Percentiles rank a stretch among this genome's conserved stretches.
Evolutionary conservation across 768 basidiomycete species (phyloP).

Genomic region (Punctularia strigosozonata): DNA sequence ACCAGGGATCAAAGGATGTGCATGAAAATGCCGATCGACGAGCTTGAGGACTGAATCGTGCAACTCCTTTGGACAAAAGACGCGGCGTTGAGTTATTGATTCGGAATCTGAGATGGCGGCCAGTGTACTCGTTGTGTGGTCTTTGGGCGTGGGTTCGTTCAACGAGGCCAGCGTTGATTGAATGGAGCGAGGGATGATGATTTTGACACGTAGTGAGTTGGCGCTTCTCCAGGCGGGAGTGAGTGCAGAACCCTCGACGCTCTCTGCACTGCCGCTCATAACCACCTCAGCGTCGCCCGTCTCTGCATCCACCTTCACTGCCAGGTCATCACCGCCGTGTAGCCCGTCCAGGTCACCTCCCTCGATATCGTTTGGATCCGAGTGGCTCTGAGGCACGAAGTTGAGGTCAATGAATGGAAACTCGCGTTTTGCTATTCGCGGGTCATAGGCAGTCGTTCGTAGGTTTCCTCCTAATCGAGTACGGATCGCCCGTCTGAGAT

Average conservation of each 20-base stretch:
- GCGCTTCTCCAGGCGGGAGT: too few relatives aligned
- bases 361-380: background rate
- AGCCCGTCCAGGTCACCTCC: too few relatives aligned
- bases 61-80: background rate
- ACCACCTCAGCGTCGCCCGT: background rate
- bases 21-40: background rate
- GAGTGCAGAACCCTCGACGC: too few relatives aligned
- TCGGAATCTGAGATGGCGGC: too few relatives aligned
- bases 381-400: background rate
- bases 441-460: constrained; percentile 6
- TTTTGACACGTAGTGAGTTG: background rate
- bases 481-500: constrained; percentile 4
- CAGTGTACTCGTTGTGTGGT: too few relatives aligned
- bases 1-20: background rate
- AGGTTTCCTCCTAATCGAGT: constrained; percentile 6
- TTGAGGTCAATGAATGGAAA: constrained; percentile 4
- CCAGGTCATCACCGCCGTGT: background rate
- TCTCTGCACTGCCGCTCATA: background rate
- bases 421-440: background rate
- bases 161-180: background rate
- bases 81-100: background rate
- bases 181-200: background rate
- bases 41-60: background rate
- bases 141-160: background rate
- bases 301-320: background rate